Base-by-base conservation (phyloP, 73 alveolate species). In the Blepharisma stoltei region DNA sequence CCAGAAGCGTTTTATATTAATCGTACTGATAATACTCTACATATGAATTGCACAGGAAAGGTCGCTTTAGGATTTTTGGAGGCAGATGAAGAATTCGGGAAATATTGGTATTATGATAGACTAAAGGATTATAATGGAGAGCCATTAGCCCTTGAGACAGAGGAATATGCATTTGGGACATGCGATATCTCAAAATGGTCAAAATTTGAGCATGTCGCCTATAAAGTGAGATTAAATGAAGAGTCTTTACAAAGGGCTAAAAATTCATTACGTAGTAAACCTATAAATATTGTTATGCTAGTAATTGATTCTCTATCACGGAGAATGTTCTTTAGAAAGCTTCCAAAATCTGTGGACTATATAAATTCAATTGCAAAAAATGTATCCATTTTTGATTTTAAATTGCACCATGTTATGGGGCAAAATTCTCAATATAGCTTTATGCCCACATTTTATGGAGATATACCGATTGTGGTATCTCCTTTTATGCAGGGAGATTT, bases 251-350 rank as follows among this genome's bases (percentile, higher is more conserved):
- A 60, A 60, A 25, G 18, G 14, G 73, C 73, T 8, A 20, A 20
- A 60, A 60, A 60, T 8, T 20, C 14, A 60, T n/a, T 60, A 2
- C 18, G 18, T 1, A 47, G 73, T 14, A 69, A 46, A 69, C 79
- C 55, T 1, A 38, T 18, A 44, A 9, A 9, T 11, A 46, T 69
- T 46, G 11, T 69, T 69, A 9, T 69, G 14, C 4, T 69, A 3
- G 27, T 11, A 11, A 7, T 69, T n/a, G 79, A 69, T 44, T 37
- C 76, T n/a, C n/a, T 69, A 18, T 69, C 79, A 44, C 18, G 79
- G 14, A 69, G 43, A 46, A 71, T 14, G 14, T 69, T 69, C 45
- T 69, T 60, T 69, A 23, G 79, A 37, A 69, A 69, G 45, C 25
- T 69, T 11, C 80, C 79, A 0, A 21, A 11, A 18, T 11, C 45